phyloP scores from a whole-genome alignment of 1,284 basidiomycete genomes.

The Microbotryum saponariae region DNA sequence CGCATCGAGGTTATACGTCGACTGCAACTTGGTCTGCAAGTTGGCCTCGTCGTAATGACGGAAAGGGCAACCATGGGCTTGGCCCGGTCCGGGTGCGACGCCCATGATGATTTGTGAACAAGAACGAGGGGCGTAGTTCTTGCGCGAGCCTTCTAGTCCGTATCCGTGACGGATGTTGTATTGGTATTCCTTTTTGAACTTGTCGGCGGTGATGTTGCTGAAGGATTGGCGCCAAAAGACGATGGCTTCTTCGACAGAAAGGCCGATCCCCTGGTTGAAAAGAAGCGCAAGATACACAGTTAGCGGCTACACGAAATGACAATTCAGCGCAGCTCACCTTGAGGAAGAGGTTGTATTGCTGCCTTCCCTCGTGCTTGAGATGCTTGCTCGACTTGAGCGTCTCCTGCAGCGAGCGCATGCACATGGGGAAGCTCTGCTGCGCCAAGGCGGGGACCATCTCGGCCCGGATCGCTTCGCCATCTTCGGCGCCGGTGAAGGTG shows the following conservation, averaged over 20 bases:
- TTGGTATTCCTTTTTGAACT: slow-evolving; percentile 96
- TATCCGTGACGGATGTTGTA: slow-evolving; percentile 97
- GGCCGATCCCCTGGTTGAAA: slow-evolving; percentile 70
- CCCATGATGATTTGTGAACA: slow-evolving; percentile 81
- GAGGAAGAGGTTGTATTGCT: slow-evolving; percentile 90
- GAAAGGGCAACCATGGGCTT: slow-evolving; percentile 90
- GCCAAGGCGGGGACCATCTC: slow-evolving; percentile 90
- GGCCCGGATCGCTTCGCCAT: slow-evolving; percentile 67
- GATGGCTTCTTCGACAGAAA: slow-evolving; percentile 91
- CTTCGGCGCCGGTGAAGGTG: slow-evolving; percentile 48
- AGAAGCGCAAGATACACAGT: not conserved
- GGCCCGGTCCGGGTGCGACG: slow-evolving; percentile 63
- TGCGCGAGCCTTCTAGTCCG: slow-evolving; percentile 86
- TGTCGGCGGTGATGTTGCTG: slow-evolving; percentile 69
- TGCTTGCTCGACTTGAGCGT: slow-evolving; percentile 70
- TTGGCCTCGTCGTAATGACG: slow-evolving; percentile 81
- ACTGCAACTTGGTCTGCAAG: slow-evolving; percentile 66
- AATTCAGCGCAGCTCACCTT: slow-evolving; percentile 54
- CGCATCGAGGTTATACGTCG: slow-evolving; percentile 61
- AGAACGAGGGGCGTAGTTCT: slow-evolving; percentile 91
- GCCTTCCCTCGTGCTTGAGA: slow-evolving; percentile 82
- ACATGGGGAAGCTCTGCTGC: slow-evolving; percentile 83
- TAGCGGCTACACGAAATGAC: not conserved
- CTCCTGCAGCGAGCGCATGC: slow-evolving; percentile 88
- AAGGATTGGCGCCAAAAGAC: slow-evolving; percentile 90